A percentile compares a stretch with the other conserved stretches of the same genome.
Evolutionary conservation across 495 filamentous ascomycete genomes (phyloP).

Genomic region (Penicillium nucicola): DNA sequence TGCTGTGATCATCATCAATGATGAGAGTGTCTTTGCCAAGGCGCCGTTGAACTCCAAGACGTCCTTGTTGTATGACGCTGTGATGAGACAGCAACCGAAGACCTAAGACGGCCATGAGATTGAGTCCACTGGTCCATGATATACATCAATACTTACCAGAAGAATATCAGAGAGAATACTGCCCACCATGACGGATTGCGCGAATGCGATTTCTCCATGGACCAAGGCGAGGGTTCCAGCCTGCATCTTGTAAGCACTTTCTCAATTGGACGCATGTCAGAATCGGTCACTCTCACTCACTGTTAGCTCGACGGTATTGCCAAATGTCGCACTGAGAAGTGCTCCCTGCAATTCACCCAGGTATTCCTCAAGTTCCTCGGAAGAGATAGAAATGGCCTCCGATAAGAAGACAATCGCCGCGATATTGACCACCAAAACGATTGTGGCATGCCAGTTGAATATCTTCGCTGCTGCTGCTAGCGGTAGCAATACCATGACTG

Average conservation of each 20-base stretch:
- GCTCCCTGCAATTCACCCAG: slow-evolving; percentile 20
- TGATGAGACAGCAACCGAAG: slow-evolving; percentile 19
- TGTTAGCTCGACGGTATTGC: slow-evolving; percentile 24
- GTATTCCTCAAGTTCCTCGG: slow-evolving; percentile 12
- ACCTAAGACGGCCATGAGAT: slow-evolving; percentile 6
- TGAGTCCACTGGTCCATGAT: no score
- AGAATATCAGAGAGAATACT: slow-evolving; percentile 26
- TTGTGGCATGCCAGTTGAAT: slow-evolving; percentile 14
- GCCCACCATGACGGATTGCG: slow-evolving; percentile 23
- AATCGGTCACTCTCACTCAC: slow-evolving; percentile 4
- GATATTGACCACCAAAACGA: slow-evolving; percentile 19
- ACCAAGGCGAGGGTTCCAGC: slow-evolving; percentile 16
- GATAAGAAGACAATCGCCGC: slow-evolving; percentile 20
- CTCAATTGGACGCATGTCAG: background rate
- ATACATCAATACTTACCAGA: slow-evolving; percentile 30
- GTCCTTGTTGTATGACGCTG: slow-evolving; percentile 13
- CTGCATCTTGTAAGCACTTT: background rate
- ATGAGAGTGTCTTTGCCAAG: slow-evolving; percentile 22
- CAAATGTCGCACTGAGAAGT: slow-evolving; percentile 22
- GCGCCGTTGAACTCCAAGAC: slow-evolving; percentile 52
- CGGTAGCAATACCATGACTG: slow-evolving; percentile 11
- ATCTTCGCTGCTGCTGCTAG: slow-evolving; percentile 11
- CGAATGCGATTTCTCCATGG: slow-evolving; percentile 14
- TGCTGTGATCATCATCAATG: slow-evolving; percentile 21
- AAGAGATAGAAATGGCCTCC: slow-evolving; percentile 12